Percentiles rank a stretch among this genome's conserved stretches.
Evolutionary conservation across 2,329 filamentous ascomycete species (phyloP).

Genomic region (Colletotrichum neosansevieriae): DNA sequence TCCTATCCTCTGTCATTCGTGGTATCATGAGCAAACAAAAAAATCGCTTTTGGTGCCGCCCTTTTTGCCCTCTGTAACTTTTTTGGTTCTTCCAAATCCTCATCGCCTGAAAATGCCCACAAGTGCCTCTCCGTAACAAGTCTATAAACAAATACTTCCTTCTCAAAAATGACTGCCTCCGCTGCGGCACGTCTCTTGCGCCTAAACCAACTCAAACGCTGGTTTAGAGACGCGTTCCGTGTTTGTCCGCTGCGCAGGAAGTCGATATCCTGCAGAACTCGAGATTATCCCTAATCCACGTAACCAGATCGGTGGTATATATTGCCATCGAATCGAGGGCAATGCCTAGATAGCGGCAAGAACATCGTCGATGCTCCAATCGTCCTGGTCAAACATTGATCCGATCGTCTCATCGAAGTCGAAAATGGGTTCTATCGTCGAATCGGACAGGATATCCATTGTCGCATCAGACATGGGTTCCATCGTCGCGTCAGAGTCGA

Average conservation of each 20-base stretch:
- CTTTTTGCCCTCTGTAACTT: slow-evolving; percentile 9
- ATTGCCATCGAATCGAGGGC: no score
- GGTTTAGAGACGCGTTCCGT: no score
- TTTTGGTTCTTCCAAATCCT: not conserved
- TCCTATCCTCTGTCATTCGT: slow-evolving; percentile 25
- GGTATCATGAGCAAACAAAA: slow-evolving; percentile 39
- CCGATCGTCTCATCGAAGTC: no score
- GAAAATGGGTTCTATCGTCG: not conserved
- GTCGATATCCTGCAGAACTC: slow-evolving; percentile 1
- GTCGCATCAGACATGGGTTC: not conserved
- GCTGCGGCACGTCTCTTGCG: no score
- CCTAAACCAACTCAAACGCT: no score
- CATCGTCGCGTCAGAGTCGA: not conserved
- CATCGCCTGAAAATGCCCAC: not conserved
- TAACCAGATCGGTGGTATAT: no score
- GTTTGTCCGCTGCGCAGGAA: no score
- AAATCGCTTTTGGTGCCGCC: slow-evolving; percentile 37
- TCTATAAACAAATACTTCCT: not conserved
- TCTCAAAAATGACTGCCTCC: not conserved
- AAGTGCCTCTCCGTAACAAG: slow-evolving; percentile 14
- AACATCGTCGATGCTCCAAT: no score
- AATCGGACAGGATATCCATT: not conserved
- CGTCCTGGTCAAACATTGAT: not conserved
- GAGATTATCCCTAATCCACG: not conserved
- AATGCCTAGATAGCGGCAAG: no score